Evolutionary conservation across 768 basidiomycete species (phyloP).

Genomic region (Lentinula edodes): DNA sequence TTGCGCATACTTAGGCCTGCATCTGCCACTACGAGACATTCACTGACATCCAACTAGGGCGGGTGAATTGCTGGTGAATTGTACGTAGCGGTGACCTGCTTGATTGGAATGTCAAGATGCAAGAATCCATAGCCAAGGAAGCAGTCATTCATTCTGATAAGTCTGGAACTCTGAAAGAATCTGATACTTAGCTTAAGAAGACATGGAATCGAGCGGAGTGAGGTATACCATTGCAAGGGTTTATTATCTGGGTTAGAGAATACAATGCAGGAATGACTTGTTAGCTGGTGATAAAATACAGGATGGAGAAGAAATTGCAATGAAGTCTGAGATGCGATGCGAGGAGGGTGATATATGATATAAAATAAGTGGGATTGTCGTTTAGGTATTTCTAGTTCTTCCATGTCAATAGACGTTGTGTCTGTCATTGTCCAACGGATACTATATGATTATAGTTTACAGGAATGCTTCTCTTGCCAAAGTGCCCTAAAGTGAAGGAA

Average conservation of each 20-base stretch:
- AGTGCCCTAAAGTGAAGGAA: slow-evolving; percentile 29
- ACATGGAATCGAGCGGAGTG: not conserved
- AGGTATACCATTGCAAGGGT: not conserved
- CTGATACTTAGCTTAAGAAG: not conserved
- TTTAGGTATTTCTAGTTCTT: not conserved
- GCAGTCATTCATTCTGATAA: not conserved
- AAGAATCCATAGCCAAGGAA: not conserved
- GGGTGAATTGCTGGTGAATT: not conserved
- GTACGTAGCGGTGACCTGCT: not conserved
- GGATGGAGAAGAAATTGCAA: not conserved
- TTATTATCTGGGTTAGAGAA: not conserved
- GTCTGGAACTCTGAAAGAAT: not conserved
- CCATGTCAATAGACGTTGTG: not conserved
- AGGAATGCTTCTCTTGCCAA: slow-evolving; percentile 53
- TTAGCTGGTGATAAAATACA: not conserved
- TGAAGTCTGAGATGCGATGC: not conserved
- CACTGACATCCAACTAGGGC: not conserved
- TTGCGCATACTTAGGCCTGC: not conserved
- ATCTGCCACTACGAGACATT: not conserved
- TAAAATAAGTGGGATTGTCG: not conserved
- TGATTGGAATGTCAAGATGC: not conserved
- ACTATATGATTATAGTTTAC: slow-evolving; percentile 15
- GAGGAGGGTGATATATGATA: not conserved
- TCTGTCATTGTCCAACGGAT: not conserved
- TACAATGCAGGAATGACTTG: not conserved